phyloP scores from a whole-genome alignment of 352 stramenopile species.

The Phytophthora pinifolia region DNA sequence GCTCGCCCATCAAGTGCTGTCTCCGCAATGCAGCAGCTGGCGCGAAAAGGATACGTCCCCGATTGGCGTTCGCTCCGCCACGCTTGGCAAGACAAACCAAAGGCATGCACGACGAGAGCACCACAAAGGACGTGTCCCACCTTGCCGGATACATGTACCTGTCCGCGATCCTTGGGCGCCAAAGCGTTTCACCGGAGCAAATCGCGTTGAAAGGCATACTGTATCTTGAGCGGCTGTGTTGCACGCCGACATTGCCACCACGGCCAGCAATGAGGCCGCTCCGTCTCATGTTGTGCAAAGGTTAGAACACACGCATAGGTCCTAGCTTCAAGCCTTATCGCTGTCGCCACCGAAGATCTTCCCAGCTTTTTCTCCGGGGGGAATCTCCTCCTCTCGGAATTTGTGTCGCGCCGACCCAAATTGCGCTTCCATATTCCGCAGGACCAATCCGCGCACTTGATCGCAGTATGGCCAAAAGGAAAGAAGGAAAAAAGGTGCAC shows the following conservation, averaged over 20 bases:
- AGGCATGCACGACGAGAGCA: too few species aligned
- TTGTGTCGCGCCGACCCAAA: conserved; percentile 6
- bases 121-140: too few species aligned
- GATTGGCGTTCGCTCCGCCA: too few species aligned
- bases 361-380: conserved; percentile 4
- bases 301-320: too few species aligned
- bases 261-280: too few species aligned
- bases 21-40: conserved; percentile 1
- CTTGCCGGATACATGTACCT: too few species aligned
- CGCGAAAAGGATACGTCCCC: neutral
- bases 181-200: conserved; percentile 16
- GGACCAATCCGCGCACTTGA: conserved; percentile 14
- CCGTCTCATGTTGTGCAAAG: too few species aligned
- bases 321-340: too few species aligned
- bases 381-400: conserved; percentile 10
- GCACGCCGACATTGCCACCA: neutral
- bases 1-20: too few species aligned
- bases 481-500: conserved; percentile 20
- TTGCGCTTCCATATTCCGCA: conserved; percentile 25
- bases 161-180: conserved; percentile 7
- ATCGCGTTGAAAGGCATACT: conserved; percentile 18
- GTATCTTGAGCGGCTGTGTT: conserved; percentile 6
- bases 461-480: conserved; percentile 22
- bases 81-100: too few species aligned
- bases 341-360: conserved; percentile 1